Conservation (phyloP, 495 filamentous ascomycete genomes). For the Daldinia childiae region DNA sequence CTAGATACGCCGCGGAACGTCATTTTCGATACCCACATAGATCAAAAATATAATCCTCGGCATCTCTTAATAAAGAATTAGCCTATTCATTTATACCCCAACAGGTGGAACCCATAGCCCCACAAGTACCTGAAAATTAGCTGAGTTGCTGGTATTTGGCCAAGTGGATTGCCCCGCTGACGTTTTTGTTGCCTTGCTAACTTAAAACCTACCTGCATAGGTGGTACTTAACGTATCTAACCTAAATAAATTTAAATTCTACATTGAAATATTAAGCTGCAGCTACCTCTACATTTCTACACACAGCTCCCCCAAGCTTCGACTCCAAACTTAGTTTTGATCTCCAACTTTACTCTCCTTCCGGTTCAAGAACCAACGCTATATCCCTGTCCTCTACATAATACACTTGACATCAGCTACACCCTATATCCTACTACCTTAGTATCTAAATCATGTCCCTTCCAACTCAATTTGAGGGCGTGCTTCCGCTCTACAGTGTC, state of each 20-base stretch:
- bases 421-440: background rate
- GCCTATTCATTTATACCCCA: constrained; percentile 22
- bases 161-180: constrained; percentile 37
- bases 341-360: background rate
- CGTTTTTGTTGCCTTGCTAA: constrained; percentile 35
- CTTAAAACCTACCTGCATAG: too few species aligned
- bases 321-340: constrained; percentile 4
- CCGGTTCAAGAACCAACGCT: constrained; percentile 6
- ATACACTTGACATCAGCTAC: constrained; percentile 11
- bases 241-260: constrained; percentile 17
- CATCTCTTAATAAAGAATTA: constrained; percentile 13
- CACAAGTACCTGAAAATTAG: background rate
- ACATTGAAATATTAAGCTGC: constrained; percentile 22
- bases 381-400: constrained; percentile 19
- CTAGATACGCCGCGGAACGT: constrained; percentile 16
- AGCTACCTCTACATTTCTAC: constrained; percentile 6
- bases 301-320: background rate
- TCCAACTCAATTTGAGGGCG: constrained; percentile 46
- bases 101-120: background rate
- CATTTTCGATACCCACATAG: background rate
- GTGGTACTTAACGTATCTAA: too few species aligned
- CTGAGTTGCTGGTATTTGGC: background rate
- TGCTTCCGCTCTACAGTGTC: constrained; percentile 55
- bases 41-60: background rate
- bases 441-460: constrained; percentile 42